phyloP scores from a whole-genome alignment of 2,329 filamentous ascomycete genomes.

The Fusarium ramigenum region DNA sequence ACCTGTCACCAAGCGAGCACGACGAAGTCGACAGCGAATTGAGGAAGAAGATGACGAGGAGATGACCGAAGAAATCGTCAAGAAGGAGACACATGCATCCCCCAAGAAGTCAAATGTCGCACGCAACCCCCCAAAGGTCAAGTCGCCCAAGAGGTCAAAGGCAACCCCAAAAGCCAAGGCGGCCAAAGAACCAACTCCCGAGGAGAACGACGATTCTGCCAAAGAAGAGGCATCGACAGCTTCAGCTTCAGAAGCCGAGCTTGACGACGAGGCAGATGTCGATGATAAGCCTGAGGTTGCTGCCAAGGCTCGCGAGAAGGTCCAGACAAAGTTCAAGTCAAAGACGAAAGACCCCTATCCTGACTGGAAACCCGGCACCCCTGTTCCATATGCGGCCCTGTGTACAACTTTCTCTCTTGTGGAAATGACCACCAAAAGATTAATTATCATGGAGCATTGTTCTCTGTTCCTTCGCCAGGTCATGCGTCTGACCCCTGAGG shows the following conservation, averaged over 20 bases:
- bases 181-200: slow-evolving; percentile 10
- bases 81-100: slow-evolving; percentile 22
- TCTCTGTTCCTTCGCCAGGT: slow-evolving; percentile 93
- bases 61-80: slow-evolving; percentile 49
- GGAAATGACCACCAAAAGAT: slow-evolving; percentile 91
- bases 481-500: slow-evolving; percentile 86
- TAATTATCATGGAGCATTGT: slow-evolving; percentile 89
- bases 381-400: slow-evolving; percentile 92
- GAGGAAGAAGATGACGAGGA: slow-evolving; percentile 63
- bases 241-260: slow-evolving; percentile 49
- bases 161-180: slow-evolving; percentile 21
- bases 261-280: slow-evolving; percentile 57
- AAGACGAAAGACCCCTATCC: slow-evolving; percentile 84
- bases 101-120: slow-evolving; percentile 32
- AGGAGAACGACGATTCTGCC: slow-evolving; percentile 38
- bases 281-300: slow-evolving; percentile 75
- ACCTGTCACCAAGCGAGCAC: slow-evolving; percentile 67
- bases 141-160: slow-evolving; percentile 34
- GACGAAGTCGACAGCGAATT: slow-evolving; percentile 57
- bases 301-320: slow-evolving; percentile 80
- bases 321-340: slow-evolving; percentile 78
- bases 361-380: slow-evolving; percentile 89
- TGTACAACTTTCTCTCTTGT: slow-evolving; percentile 95
- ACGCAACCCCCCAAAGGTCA: slow-evolving; percentile 38
- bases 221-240: slow-evolving; percentile 45